phyloP scores from a whole-genome alignment of 192 early-diverging fungal genomes.

The Podila clonocystis region DNA sequence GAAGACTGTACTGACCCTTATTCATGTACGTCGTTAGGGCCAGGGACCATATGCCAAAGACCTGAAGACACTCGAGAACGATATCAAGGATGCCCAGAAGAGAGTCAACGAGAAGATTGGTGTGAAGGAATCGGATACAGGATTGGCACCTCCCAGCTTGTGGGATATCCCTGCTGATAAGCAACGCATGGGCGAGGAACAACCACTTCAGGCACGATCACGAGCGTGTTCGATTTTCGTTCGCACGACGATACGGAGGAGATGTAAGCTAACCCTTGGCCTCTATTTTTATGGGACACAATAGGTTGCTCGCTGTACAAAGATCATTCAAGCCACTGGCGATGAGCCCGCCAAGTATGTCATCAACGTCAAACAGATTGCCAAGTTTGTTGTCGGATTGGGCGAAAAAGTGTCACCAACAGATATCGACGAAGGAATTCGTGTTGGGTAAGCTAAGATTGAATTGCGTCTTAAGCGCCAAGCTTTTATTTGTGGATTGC shows the following conservation, averaged over 20 bases:
- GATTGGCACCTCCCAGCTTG: conserved; percentile 95
- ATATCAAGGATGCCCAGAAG: conserved; percentile 98
- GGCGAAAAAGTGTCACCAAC: conserved; percentile 97
- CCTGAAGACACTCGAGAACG: conserved; percentile 91
- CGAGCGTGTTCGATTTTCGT: neutral
- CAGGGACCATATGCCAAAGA: conserved; percentile 98
- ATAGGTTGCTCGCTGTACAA: conserved; percentile 97
- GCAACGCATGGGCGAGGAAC: conserved; percentile 96
- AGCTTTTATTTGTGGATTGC: neutral
- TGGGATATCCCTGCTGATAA: conserved; percentile 99
- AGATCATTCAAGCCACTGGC: conserved; percentile 95
- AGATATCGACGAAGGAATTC: conserved; percentile 99
- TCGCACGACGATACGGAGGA: too few relatives aligned
- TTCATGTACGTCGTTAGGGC: conserved; percentile 65
- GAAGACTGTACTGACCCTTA: neutral
- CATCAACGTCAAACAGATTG: conserved; percentile 99
- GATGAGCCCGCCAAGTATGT: conserved; percentile 95
- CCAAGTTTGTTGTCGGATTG: conserved; percentile 98
- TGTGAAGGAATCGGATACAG: conserved; percentile 98
- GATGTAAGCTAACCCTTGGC: too few relatives aligned
- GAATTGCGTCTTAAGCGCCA: too few relatives aligned
- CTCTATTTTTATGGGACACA: neutral
- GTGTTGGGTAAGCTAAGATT: conserved; percentile 78
- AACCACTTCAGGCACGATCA: conserved; percentile 80
- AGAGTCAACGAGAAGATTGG: conserved; percentile 99